A percentile compares a stretch with the other conserved stretches of the same genome.
Evolutionary conservation across 2,329 filamentous ascomycete species (phyloP).

Genomic region (Stylonectria norvegica): DNA sequence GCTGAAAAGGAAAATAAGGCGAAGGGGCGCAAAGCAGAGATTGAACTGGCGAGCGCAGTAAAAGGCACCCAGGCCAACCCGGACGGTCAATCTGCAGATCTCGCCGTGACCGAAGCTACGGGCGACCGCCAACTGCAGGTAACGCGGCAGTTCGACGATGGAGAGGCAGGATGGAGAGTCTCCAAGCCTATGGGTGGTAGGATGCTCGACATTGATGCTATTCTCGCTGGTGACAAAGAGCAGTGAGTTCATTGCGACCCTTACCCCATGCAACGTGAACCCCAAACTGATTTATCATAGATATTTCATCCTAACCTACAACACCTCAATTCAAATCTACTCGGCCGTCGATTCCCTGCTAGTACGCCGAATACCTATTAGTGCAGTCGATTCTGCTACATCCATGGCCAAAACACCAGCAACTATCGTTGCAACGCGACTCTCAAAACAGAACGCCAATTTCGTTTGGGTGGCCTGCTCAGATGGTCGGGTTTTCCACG

Average conservation of each 20-base stretch:
- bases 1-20: slow-evolving; percentile 29
- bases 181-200: slow-evolving; percentile 63
- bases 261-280: background rate
- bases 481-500: slow-evolving; percentile 53
- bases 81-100: slow-evolving; percentile 15
- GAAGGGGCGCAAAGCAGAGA: slow-evolving; percentile 22
- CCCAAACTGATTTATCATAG: slow-evolving; percentile 45
- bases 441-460: slow-evolving; percentile 39
- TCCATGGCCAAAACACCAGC: slow-evolving; percentile 24
- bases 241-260: slow-evolving; percentile 42
- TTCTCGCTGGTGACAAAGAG: slow-evolving; percentile 59
- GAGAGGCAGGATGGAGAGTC: slow-evolving; percentile 51
- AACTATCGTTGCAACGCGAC: slow-evolving; percentile 41
- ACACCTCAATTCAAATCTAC: slow-evolving; percentile 75
- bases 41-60: slow-evolving; percentile 3
- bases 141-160: slow-evolving; percentile 27
- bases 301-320: slow-evolving; percentile 71
- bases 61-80: slow-evolving; percentile 15
- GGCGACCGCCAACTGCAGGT: slow-evolving; percentile 23
- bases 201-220: slow-evolving; percentile 62
- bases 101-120: slow-evolving; percentile 6
- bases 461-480: slow-evolving; percentile 59
- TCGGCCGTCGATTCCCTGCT: slow-evolving; percentile 78
- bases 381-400: slow-evolving; percentile 25
- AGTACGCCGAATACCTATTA: slow-evolving; percentile 64